Base-by-base conservation (phyloP, 176 grass and related monocot species). In the Zea mays region DNA sequence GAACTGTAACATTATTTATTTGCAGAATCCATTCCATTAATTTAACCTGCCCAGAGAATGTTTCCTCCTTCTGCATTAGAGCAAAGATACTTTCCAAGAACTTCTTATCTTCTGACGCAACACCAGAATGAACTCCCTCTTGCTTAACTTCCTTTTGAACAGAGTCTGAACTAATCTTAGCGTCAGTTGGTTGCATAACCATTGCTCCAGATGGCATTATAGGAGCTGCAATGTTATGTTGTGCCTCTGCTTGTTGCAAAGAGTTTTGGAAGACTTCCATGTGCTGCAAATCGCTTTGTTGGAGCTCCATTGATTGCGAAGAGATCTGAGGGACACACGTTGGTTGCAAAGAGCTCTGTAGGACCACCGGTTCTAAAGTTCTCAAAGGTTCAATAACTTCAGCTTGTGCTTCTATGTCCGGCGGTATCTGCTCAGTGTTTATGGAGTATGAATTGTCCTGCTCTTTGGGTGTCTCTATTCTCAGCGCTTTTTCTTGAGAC, bases 11-110 rank as follows among this genome's bases (percentile, higher is more conserved):
- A 83, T 99, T 88, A 76, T 99, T 88, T 81, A 95, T 89, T 57
- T 85, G 82, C 55, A 99, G 91, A 85, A 95, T 79, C 73, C 87
- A 99, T 80, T 99, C 80, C 90, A 99, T 92, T 69, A 99, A 81
- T 73, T 92, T 89, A 69, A 95, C 90, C 83, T 99, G 96, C 44
- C 89, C 92, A 67, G 90, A 84, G 76, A 99, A 99, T 14, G 85
- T 90, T 51, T 84, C 80, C 74, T 99, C 96, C 74, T 92, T 94
- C 12, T 71, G 85, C 96, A 99, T 95, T 66, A 99, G 78, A 52
- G 69, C 88, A 62, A 99, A 85, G n/a, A 99, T 84, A 73, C 89
- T 88, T 67, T 95, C 89, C 74, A 99, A 66, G 44, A 99, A 90
- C 19, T 88, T 90, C 69, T 92, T 99, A 87, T 99, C 96, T 88